Percentiles rank a stretch among this genome's conserved stretches.
Evolutionary conservation across 176 grass and related monocot genomes (phyloP).

Genomic region (bread wheat (Triticum aestivum)): DNA sequence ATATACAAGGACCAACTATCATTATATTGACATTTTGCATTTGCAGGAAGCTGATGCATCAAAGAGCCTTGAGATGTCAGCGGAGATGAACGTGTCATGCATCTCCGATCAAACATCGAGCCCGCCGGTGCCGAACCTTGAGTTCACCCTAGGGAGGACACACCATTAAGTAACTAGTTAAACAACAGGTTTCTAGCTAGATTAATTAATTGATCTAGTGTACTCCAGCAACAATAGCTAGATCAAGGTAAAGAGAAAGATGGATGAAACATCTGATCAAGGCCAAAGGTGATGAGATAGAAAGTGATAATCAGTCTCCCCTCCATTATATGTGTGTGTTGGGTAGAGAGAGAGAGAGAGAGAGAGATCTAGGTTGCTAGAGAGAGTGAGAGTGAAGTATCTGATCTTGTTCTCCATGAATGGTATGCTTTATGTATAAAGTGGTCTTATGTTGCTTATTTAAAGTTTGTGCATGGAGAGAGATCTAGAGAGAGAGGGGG

Average conservation of each 20-base stretch:
- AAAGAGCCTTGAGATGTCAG: conserved; percentile 49
- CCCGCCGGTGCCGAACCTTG: conserved; percentile 44
- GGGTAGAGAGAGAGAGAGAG: not conserved
- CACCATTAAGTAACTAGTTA: not conserved
- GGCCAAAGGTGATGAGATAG: not conserved
- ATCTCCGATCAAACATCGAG: conserved; percentile 45
- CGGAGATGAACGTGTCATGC: conserved; percentile 46
- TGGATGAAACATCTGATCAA: not conserved
- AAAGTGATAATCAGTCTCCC: not conserved
- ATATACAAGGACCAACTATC: not conserved
- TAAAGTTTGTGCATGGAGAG: conserved; percentile 1
- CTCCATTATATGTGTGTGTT: not conserved
- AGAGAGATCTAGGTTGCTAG: not conserved
- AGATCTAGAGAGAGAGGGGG: not conserved
- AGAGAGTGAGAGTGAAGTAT: not conserved
- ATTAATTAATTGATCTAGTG: not conserved
- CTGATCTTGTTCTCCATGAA: not conserved
- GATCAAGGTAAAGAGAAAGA: not conserved
- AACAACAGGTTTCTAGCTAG: not conserved
- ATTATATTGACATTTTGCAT: not conserved
- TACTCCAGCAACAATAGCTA: not conserved
- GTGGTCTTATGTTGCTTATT: conserved; percentile 8
- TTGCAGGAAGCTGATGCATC: conserved; percentile 31
- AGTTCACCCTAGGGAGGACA: conserved; percentile 53
- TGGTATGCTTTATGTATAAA: conserved; percentile 15